A percentile compares a stretch with the other conserved stretches of the same genome.
Conservation (phyloP, 805 yeast genomes). For the Gaillardinia entomophila region DNA sequence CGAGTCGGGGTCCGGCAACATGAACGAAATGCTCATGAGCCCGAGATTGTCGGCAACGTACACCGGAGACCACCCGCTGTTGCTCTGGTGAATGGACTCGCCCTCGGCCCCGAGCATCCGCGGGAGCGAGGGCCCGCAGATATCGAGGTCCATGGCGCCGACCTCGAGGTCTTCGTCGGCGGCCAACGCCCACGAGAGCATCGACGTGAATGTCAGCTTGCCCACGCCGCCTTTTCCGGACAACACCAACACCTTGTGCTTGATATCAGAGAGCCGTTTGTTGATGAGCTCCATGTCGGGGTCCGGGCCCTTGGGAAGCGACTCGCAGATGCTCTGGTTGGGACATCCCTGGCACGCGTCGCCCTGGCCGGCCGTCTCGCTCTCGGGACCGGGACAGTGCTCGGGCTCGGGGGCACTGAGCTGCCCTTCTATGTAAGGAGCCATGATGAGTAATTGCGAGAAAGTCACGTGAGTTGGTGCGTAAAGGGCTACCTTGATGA, state of each 20-base stretch:
- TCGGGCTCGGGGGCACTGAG: constrained; percentile 78
- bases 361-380: constrained; percentile 87
- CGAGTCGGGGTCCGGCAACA: constrained; percentile 89
- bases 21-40: constrained; percentile 89
- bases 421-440: constrained; percentile 15
- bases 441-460: constrained; percentile 8
- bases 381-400: constrained; percentile 98
- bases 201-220: constrained; percentile 89
- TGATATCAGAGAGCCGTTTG: constrained; percentile 53
- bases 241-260: constrained; percentile 75
- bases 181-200: constrained; percentile 96
- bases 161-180: constrained; percentile 73
- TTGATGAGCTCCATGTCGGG: constrained; percentile 81
- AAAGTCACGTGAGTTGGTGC: not conserved
- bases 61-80: constrained; percentile 94
- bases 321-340: constrained; percentile 82
- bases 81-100: constrained; percentile 82
- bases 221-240: constrained; percentile 97
- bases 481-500: not conserved
- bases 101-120: constrained; percentile 89
- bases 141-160: constrained; percentile 96
- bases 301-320: constrained; percentile 90
- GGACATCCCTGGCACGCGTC: constrained; percentile 96
- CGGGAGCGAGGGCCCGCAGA: constrained; percentile 97
- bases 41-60: constrained; percentile 94